A percentile compares a stretch with the other conserved stretches of the same genome.
phyloP scores from a whole-genome alignment of 2,329 filamentous ascomycete genomes.

The Beauveria scarabaeidicola region DNA sequence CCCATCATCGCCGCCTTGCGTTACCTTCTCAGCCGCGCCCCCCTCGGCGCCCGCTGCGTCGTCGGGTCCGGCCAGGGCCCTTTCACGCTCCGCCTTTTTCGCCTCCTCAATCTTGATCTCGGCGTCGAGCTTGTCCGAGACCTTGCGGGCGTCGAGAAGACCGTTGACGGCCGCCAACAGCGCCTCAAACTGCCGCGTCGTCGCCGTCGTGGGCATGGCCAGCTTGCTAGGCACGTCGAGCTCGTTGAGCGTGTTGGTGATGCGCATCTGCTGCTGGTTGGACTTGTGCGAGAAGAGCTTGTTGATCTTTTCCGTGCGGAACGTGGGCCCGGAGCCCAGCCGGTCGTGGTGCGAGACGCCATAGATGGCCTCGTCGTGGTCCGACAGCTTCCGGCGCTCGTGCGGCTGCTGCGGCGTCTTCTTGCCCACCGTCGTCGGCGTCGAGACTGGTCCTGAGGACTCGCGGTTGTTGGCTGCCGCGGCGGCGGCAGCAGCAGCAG shows the following conservation, averaged over 20 bases:
- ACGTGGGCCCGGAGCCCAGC: constrained; percentile 75
- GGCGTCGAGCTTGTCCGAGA: constrained; percentile 65
- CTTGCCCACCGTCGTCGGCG: constrained; percentile 37
- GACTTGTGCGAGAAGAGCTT: constrained; percentile 73
- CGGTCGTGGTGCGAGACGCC: constrained; percentile 82
- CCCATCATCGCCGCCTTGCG: constrained; percentile 1
- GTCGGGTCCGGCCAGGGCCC: constrained; percentile 19
- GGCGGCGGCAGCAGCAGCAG: constrained; percentile 29
- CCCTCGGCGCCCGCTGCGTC: neutral
- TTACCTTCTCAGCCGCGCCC: constrained; percentile 4
- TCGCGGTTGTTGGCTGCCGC: constrained; percentile 22
- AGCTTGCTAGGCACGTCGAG: constrained; percentile 63
- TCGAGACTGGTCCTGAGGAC: constrained; percentile 24
- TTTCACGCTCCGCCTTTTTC: constrained; percentile 46
- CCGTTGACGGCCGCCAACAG: constrained; percentile 59
- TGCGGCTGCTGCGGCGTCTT: constrained; percentile 39
- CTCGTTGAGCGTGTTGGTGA: constrained; percentile 62
- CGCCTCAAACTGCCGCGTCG: constrained; percentile 62
- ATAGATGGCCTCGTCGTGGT: constrained; percentile 69
- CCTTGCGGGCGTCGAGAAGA: constrained; percentile 65
- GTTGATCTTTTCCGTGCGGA: constrained; percentile 75
- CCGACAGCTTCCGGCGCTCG: constrained; percentile 61
- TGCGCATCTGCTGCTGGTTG: constrained; percentile 65
- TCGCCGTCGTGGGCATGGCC: constrained; percentile 64
- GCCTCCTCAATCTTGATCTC: constrained; percentile 56